Evolutionary conservation across 2,329 filamentous ascomycete genomes (phyloP), one percentile per base, ranked within the genome.

Genomic region (Aspergillus hiratsukae): DNA sequence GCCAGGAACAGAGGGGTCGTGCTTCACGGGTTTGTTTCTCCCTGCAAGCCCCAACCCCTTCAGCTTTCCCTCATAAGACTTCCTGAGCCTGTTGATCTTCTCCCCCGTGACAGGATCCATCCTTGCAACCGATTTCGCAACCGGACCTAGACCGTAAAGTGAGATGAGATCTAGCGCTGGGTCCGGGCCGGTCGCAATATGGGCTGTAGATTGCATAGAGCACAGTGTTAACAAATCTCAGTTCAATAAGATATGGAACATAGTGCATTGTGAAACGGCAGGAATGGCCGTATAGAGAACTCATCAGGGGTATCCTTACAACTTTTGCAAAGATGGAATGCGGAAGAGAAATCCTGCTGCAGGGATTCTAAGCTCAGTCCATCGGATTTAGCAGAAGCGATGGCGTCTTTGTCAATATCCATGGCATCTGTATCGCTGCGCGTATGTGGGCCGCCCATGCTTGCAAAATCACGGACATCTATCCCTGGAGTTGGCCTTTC

Each of bases 61-160:
- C 63, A 80, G 67, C 62, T 80, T 79, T 45, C 78, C 78, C 65
- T 80, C 78, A 59, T 81, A 81, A 3, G 78, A 80, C 61, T 80
- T 81, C 58, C 85, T 77, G 45, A 87, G 75, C 67, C 83, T 82
- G 71, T 87, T 86, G 59, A 80, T 80, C 73, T 87, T 87, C 66
- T 86, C 83, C 58, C 84, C 84, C n/a, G 83, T 86, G 21, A 77
- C 70, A 17, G 83, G 82, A 68, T 87, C 83, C 51, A 75, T 79
- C 53, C 85, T 76, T 57, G 81, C 83, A 60, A 87, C 83, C 53
- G 79, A 83, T 62, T 78, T 77, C 58, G 83, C 81, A 54, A 87
- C 76, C 37, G 75, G 70, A 60, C 80, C 76, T 58, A 87, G 72
- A 54, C 78, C 77, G 72, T 85, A 87, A 55, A 85, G 75, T 52